Percentiles rank a stretch among this genome's conserved stretches.
Conservation (phyloP, 805 yeast genomes). For the Ogataea salicorniae region DNA sequence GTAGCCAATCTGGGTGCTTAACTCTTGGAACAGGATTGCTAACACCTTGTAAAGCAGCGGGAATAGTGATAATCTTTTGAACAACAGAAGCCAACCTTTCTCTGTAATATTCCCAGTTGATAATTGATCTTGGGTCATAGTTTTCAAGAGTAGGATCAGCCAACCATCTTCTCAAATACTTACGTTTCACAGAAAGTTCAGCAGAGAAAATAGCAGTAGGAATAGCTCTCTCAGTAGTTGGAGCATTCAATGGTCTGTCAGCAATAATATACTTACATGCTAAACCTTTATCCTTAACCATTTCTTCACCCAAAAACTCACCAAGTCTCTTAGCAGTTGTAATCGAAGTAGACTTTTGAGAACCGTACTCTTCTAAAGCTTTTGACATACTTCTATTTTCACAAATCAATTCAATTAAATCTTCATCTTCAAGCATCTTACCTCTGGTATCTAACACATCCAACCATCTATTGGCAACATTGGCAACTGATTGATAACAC, state of each 20-base stretch:
- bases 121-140: conserved; percentile 81
- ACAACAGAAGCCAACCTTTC: conserved; percentile 90
- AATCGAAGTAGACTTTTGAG: conserved; percentile 89
- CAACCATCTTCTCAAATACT: conserved; percentile 81
- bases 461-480: conserved; percentile 92
- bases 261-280: conserved; percentile 94
- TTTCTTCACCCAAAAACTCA: conserved; percentile 90
- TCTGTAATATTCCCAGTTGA: conserved; percentile 91
- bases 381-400: conserved; percentile 96
- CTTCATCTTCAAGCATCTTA: conserved; percentile 83
- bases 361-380: conserved; percentile 80
- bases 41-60: conserved; percentile 90
- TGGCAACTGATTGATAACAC: conserved; percentile 87
- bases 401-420: conserved; percentile 88
- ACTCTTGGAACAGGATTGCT: conserved; percentile 93
- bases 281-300: conserved; percentile 94
- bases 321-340: conserved; percentile 93
- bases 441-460: conserved; percentile 91
- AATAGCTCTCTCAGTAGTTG: conserved; percentile 92
- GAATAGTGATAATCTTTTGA: conserved; percentile 92
- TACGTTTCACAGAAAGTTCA: conserved; percentile 61
- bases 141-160: conserved; percentile 68
- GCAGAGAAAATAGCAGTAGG: conserved; percentile 96
- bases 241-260: conserved; percentile 73
- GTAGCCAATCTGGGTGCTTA: conserved; percentile 90